Conservation (phyloP, 345 rosid species). For the Lumnitzera racemosa region DNA sequence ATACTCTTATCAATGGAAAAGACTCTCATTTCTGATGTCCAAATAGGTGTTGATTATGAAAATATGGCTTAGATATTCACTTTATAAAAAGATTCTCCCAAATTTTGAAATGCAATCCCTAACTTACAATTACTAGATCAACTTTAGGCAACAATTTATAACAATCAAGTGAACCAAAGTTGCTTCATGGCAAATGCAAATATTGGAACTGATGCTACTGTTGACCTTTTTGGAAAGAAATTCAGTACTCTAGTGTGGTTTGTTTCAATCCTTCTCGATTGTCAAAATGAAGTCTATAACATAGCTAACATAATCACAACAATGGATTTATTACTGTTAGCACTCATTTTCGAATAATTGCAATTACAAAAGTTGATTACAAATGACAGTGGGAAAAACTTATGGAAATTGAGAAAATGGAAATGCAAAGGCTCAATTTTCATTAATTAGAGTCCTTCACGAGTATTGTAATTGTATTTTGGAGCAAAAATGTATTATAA, state of each 20-base stretch:
- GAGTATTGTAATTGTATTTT: too few species aligned
- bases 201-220: neutral
- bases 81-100: neutral
- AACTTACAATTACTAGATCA: neutral
- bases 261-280: slow-evolving; percentile 26
- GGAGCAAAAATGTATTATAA: too few species aligned
- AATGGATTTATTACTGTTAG: neutral
- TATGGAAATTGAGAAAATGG: too few species aligned
- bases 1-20: slow-evolving; percentile 46
- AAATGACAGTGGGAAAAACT: too few species aligned
- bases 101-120: neutral
- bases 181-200: slow-evolving; percentile 25
- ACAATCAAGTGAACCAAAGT: slow-evolving; percentile 16
- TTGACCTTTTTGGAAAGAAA: slow-evolving; percentile 13
- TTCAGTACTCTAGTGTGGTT: slow-evolving; percentile 28
- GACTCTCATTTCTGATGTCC: slow-evolving; percentile 39
- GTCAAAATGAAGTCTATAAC: slow-evolving; percentile 31
- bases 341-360: too few species aligned
- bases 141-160: slow-evolving; percentile 20
- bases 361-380: too few species aligned
- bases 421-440: too few species aligned
- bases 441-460: too few species aligned
- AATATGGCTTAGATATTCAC: slow-evolving; percentile 10
- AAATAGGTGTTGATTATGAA: slow-evolving; percentile 6
- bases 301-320: slow-evolving; percentile 27